Conservation (phyloP, 345 rosid genomes). For the Gossypium turneri region DNA sequence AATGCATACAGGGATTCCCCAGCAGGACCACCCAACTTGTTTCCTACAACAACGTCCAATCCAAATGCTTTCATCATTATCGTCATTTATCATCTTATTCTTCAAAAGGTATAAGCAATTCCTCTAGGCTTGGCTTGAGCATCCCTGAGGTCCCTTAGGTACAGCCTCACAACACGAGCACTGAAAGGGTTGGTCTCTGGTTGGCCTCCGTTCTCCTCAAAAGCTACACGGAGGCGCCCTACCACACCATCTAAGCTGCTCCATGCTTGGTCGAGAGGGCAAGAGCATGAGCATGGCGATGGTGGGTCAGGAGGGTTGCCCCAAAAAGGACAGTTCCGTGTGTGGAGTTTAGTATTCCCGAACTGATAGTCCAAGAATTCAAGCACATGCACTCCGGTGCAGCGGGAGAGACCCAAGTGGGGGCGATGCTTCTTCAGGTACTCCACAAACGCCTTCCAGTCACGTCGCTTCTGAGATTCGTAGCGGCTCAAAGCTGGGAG, state of each 20-base stretch:
- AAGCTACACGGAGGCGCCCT: not conserved
- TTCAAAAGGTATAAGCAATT: not conserved
- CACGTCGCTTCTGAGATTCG: constrained; percentile 6
- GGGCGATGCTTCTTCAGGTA: constrained; percentile 5
- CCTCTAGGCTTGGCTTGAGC: constrained; percentile 9
- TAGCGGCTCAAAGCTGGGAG: not conserved
- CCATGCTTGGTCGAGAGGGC: constrained; percentile 7
- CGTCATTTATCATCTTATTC: not conserved
- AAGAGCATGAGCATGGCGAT: not conserved
- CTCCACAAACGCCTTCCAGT: constrained; percentile 7
- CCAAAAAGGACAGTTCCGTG: not conserved
- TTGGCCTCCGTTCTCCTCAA: constrained; percentile 8
- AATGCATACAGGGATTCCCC: not conserved
- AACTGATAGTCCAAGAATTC: not conserved
- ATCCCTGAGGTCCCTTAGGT: constrained; percentile 5
- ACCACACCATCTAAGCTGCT: constrained; percentile 2
- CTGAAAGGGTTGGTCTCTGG: constrained; percentile 1
- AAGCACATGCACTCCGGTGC: not conserved
- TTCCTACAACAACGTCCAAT: not conserved
- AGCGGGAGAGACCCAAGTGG: not conserved
- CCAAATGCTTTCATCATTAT: not conserved
- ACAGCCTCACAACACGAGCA: not conserved
- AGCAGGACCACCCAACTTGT: not conserved
- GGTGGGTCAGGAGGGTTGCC: not conserved
- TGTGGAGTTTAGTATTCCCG: not conserved